Conservation (phyloP, 139 green algal genomes). For the Chlamydomonas urium region DNA sequence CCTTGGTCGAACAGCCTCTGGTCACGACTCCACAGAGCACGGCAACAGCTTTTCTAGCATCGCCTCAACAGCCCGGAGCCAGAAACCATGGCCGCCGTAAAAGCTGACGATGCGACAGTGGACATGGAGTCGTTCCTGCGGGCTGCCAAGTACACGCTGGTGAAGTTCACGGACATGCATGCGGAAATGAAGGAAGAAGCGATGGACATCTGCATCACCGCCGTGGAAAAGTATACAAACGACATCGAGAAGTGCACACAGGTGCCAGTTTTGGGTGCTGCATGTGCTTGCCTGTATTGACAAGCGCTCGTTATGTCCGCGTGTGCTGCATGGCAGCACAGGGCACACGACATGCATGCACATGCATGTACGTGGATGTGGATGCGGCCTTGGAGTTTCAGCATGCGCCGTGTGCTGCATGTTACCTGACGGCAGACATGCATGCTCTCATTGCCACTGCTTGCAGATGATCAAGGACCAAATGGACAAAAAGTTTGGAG, state of each 20-base stretch:
- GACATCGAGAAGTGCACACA: conserved; percentile 85
- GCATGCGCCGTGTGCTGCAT: too few species aligned
- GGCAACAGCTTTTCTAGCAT: too few species aligned
- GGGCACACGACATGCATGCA: too few species aligned
- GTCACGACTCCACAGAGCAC: too few species aligned
- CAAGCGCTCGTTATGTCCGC: background rate
- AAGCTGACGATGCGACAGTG: conserved; percentile 27
- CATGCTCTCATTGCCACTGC: too few species aligned
- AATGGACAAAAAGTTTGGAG: conserved; percentile 94
- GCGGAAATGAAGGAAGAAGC: conserved; percentile 80
- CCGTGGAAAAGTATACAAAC: conserved; percentile 70
- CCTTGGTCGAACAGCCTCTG: too few species aligned
- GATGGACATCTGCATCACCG: conserved; percentile 80
- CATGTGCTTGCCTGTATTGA: background rate
- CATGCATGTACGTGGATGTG: background rate
- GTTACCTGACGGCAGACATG: too few species aligned
- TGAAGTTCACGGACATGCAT: conserved; percentile 78
- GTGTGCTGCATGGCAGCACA: too few species aligned
- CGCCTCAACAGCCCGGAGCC: too few species aligned
- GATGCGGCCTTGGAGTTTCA: too few species aligned
- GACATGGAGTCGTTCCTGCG: conserved; percentile 63
- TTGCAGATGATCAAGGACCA: conserved; percentile 81
- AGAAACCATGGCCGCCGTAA: conserved; percentile 17
- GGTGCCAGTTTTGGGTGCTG: conserved; percentile 28
- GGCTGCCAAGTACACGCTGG: conserved; percentile 74